Conservation (phyloP, 495 filamentous ascomycete genomes). For the Filosporella fistucella region DNA sequence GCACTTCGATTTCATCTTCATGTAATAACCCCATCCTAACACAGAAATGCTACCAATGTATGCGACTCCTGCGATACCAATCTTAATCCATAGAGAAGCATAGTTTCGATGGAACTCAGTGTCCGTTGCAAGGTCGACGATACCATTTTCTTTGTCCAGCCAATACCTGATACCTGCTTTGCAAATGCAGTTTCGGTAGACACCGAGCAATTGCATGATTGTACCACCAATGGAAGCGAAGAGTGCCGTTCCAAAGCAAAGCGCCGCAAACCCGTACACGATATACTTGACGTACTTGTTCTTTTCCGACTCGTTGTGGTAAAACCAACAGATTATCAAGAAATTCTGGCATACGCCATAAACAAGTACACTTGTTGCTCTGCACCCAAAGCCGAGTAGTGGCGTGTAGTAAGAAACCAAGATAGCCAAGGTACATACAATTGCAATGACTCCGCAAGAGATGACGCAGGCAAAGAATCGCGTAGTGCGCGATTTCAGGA, state of each 20-base stretch:
- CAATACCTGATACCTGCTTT: background rate
- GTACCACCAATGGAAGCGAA: constrained; percentile 3
- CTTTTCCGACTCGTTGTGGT: background rate
- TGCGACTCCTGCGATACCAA: background rate
- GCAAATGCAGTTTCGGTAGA: constrained; percentile 8
- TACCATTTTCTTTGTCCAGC: background rate
- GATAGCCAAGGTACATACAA: background rate
- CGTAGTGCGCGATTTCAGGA: background rate
- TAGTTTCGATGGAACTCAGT: background rate
- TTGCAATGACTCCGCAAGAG: background rate
- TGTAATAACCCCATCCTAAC: constrained; percentile 2
- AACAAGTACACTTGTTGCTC: background rate
- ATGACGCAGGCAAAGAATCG: background rate
- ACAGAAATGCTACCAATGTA: constrained; percentile 1
- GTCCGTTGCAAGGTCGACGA: background rate
- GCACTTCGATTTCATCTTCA: constrained; percentile 5
- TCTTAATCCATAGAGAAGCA: background rate
- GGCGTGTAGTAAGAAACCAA: constrained; percentile 3
- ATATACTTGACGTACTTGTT: background rate
- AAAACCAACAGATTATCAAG: background rate
- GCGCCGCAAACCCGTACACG: background rate
- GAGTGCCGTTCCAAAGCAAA: background rate
- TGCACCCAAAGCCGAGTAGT: background rate
- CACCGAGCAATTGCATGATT: constrained; percentile 6
- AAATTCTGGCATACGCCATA: background rate